Base-by-base conservation (phyloP, 768 basidiomycete genomes). In the Termitomyces heimii region DNA sequence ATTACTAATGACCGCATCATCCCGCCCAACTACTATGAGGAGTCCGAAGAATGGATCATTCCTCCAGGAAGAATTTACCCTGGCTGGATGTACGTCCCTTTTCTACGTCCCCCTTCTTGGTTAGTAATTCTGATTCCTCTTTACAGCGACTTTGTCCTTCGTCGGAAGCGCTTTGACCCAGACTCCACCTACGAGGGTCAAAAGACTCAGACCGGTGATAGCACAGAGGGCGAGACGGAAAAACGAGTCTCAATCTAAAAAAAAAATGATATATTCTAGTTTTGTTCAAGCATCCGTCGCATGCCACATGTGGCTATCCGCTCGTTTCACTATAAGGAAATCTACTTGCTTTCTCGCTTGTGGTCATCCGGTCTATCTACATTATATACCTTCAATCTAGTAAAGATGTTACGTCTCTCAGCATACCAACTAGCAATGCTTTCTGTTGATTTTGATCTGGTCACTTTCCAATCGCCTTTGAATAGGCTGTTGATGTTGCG, bases 61-160 rank as follows among this genome's bases (percentile, higher is more conserved):
- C 90, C 90, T 13, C 82, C 85, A 22, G 89, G 89, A 39, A 76
- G 84, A 16, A 78, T 92, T 31, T 62, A 85, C 20, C 89, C 89
- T 44, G 48, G 65, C 14, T 91, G 88, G 89, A 71, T 89, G 86
- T 84, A 69, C 60, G 81, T 77, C n/a, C 12, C 16, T 34, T 56
- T 46, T 53, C 20, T 14, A 22, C 24, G 12, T 26, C n/a, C 24
- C 28, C 7, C 12, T n/a, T 10, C 4, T 22, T 22, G 13, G 28
- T 35, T 5, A 24, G 26, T 6, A n/a, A 43, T 20, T n/a, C 32
- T 37, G 31, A 48, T 16, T 12, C 9, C 10, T 18, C n/a, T n/a
- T n/a, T 12, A 20, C 14, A 54, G 58, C 24, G 53, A 56, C 39
- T 18, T 16, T 13, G 2, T 50, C 45, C 48, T 45, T n/a, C 5